Evolutionary conservation across 2,329 filamentous ascomycete species (phyloP), one percentile per base, ranked within the genome.

Genomic region (Apiospora sp.): DNA sequence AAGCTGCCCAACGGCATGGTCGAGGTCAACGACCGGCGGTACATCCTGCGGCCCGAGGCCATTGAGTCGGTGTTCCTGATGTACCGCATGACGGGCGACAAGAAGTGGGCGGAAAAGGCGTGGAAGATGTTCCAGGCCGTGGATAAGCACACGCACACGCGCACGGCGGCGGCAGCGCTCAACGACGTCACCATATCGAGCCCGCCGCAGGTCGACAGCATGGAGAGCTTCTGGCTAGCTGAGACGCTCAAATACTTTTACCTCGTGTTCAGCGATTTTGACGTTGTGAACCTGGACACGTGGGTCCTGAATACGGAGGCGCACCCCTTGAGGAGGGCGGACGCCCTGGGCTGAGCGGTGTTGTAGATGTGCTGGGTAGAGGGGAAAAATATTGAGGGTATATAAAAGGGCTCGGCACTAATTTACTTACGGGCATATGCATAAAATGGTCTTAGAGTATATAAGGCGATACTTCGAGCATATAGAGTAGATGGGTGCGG

Each of bases 61-160:
- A 94, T 96, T 71, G 93, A 96, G 83, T 93, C 91, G 19, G 89
- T 96, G 5, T 96, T 94, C 81, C 89, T 94, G 79, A 89, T 96
- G 85, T 94, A 92, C 80, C 89, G 93, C 72, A 86, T 94, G 73
- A 94, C 92, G 0, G 93, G 92, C 37, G 89, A 93, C 75, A 76
- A 85, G 1, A 83, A 85, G 68, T 92, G 91, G 87, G 89, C 89
- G 78, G 88, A 92, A 72, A 90, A 90, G 79, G 93, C 92, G 1
- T 94, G 93, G 93, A 84, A 85, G 71, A 94, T 95, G 92, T 94
- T 94, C 79, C 80, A 88, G 71, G 87, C 89, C 12, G 86, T 95
- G 46, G 85, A 90, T 72, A 85, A 86, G 76, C 84, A 89, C 76
- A 93, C 92, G 16, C 86, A 86, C 37, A 90, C 92, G 0, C 83